Evolutionary conservation across 2,329 filamentous ascomycete species (phyloP).

Genomic region (Phyllosticta ampelicida): DNA sequence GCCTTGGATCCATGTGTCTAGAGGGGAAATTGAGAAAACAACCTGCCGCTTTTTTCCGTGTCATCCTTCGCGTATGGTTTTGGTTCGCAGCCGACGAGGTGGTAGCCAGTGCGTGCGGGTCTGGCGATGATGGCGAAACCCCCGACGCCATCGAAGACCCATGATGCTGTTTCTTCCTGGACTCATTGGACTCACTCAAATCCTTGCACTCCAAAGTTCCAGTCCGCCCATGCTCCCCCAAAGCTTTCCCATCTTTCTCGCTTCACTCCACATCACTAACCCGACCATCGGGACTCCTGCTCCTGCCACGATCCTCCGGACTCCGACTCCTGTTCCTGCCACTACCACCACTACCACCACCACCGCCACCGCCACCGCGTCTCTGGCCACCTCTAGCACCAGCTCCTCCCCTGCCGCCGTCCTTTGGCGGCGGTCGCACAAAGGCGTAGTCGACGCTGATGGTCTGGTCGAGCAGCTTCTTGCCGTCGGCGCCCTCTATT

Average conservation of each 20-base stretch:
- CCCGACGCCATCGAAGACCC: too few relatives aligned
- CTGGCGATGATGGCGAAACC: too few relatives aligned
- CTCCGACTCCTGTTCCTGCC: slow-evolving; percentile 34
- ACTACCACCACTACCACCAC: slow-evolving; percentile 4
- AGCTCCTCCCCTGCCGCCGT: slow-evolving; percentile 23
- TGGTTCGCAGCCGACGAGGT: too few relatives aligned
- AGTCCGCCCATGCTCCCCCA: not conserved
- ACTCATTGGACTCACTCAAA: too few relatives aligned
- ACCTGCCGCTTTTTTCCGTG: too few relatives aligned
- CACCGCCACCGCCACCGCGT: slow-evolving; percentile 12
- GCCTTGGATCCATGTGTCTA: too few relatives aligned
- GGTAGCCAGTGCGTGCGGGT: too few relatives aligned
- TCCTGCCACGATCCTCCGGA: slow-evolving; percentile 26
- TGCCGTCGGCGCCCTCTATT: slow-evolving; percentile 66
- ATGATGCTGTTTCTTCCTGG: too few relatives aligned
- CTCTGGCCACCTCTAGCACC: slow-evolving; percentile 24
- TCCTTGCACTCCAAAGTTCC: not conserved
- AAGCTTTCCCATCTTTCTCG: not conserved
- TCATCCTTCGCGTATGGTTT: too few relatives aligned
- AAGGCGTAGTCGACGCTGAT: slow-evolving; percentile 77
- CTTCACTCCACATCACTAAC: slow-evolving; percentile 5
- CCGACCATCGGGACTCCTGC: slow-evolving; percentile 9
- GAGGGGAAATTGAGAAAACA: too few relatives aligned
- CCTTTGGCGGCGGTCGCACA: slow-evolving; percentile 57
- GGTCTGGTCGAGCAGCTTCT: slow-evolving; percentile 71